These are phyloP conservation scores for Malus hybrid DNA, from an alignment of 331 rosid species.

Conservation along the genomic window DNA sequence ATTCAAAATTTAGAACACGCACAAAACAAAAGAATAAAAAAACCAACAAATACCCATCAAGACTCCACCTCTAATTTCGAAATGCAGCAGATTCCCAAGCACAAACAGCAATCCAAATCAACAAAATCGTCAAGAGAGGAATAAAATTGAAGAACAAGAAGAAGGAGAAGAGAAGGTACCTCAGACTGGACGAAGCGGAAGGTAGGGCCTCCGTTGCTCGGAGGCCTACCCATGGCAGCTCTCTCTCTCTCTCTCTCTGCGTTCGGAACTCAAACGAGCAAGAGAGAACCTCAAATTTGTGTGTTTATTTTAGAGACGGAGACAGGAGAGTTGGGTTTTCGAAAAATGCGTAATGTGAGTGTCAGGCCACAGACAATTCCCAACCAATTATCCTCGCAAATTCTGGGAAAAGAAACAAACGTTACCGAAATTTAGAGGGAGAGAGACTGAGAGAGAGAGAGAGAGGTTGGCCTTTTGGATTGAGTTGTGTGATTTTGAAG, in stretches of 20 bases:
- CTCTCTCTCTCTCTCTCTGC: background rate
- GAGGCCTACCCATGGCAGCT: constrained; percentile 78
- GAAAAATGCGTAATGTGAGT: background rate
- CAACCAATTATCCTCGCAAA: background rate
- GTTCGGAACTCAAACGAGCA: background rate
- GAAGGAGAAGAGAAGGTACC: constrained; percentile 13
- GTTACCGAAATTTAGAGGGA: background rate
- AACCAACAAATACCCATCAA: background rate
- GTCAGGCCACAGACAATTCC: background rate
- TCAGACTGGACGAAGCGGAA: constrained; percentile 65
- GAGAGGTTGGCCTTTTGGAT: too few relatives aligned
- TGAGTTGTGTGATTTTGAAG: background rate
- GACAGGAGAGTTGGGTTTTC: background rate
- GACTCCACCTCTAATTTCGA: background rate
- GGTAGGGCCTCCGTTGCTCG: constrained; percentile 91
- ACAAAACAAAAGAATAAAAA: background rate
- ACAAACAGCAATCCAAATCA: background rate
- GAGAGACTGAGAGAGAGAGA: too few relatives aligned
- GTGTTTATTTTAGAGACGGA: background rate
- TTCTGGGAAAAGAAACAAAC: background rate
- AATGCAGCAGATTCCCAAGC: background rate
- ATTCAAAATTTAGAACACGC: background rate
- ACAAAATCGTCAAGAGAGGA: background rate
- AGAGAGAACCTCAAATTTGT: background rate
- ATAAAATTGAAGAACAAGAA: background rate